Conservation (phyloP, 306 rosid species). For the Casuarina glauca region DNA sequence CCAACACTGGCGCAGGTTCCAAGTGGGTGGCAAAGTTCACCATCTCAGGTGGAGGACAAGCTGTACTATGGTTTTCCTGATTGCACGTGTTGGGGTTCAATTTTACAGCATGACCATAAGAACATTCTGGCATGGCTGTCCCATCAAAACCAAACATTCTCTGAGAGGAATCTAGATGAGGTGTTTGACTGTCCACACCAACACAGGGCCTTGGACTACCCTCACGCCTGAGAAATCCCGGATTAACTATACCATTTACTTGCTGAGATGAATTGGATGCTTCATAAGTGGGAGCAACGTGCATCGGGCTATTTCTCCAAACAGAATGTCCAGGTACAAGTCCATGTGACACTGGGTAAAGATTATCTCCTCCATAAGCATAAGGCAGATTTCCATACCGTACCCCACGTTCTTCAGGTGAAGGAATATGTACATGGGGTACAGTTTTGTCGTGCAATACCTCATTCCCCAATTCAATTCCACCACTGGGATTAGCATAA, state of each 20-base stretch:
- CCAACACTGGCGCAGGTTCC: constrained; percentile 38
- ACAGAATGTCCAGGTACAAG: constrained; percentile 52
- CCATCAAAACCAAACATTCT: constrained; percentile 62
- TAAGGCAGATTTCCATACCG: constrained; percentile 61
- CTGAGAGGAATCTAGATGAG: constrained; percentile 68
- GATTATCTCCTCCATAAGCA: constrained; percentile 66
- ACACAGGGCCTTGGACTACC: constrained; percentile 64
- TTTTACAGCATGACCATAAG: constrained; percentile 49
- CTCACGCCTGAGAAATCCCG: constrained; percentile 58
- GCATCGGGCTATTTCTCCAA: constrained; percentile 67
- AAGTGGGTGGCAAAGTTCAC: constrained; percentile 26
- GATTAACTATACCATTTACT: constrained; percentile 60
- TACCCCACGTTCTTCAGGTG: constrained; percentile 62
- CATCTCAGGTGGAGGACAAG: constrained; percentile 39
- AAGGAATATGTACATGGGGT: constrained; percentile 51
- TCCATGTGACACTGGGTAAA: constrained; percentile 53
- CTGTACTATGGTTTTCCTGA: constrained; percentile 52
- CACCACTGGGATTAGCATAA: constrained; percentile 55
- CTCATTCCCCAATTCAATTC: constrained; percentile 66
- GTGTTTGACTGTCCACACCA: constrained; percentile 62
- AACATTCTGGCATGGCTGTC: constrained; percentile 49
- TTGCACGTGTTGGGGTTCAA: constrained; percentile 37
- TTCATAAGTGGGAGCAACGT: constrained; percentile 62
- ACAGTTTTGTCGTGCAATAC: constrained; percentile 60
- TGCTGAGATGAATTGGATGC: constrained; percentile 47